Evolutionary conservation across 2,329 filamentous ascomycete genomes (phyloP), one percentile per base, ranked within the genome.

Genomic region (Talaromyces marneffei): DNA sequence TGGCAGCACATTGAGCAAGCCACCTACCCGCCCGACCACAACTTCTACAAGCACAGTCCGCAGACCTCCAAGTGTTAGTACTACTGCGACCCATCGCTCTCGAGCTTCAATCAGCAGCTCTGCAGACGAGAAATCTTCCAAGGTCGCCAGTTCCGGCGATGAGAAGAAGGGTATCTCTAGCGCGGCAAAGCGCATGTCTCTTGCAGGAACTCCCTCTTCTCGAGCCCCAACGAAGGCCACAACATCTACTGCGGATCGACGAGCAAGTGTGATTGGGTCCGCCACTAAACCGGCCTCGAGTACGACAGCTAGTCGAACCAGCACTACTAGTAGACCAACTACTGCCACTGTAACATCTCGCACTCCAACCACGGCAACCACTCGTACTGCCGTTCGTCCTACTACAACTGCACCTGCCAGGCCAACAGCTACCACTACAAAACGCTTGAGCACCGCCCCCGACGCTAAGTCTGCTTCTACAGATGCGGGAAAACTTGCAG

Each of bases 101-200:
- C 74, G 75, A 20, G 69, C 72, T 14, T 79, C 78, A 0, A 68
- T 78, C 52, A 76, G 76, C 64, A 77, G 76, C 65, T 78, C 76
- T 16, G 75, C 76, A 8, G 76, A 78, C 62, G 76, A 78, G 64
- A 77, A 76, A 63, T 64, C 70, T 10, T 61, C 62, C 39, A 73
- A 71, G 35, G 69, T 78, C 39, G 71, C 73, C 12, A 79, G 77
- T 63, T 79, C 77, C 2, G 75, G 77, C 16, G 78, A 79, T 62
- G 78, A 79, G 63, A 76, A 72, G 63, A 74, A 70, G 57, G 75
- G 75, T 4, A 76, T 79, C 57, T 74, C 76, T 10, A 69, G 74
- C 25, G 71, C 72, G 7, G 76, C 77, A 42, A 80, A 80, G 68
- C 72, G 77, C 48, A 75, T 77, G 71, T 80, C 78, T 4, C 69